These are phyloP conservation scores for Phlyctochytrium bullatum DNA, from an alignment of 192 early-diverging fungal genomes.

Conservation along the genomic window DNA sequence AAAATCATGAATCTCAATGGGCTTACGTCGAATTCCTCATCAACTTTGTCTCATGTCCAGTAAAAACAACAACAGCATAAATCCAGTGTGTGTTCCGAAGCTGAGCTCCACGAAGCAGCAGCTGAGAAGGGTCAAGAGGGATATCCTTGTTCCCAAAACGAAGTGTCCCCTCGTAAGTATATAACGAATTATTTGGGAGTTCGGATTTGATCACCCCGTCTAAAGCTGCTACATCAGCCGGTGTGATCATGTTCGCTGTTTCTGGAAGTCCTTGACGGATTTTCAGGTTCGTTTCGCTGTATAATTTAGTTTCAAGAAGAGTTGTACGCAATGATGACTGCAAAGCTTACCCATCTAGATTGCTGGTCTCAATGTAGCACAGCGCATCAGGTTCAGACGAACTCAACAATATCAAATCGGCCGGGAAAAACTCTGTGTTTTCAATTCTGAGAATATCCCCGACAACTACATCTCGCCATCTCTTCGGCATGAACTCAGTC, in stretches of 20 bases:
- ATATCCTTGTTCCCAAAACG: slow-evolving; percentile 57
- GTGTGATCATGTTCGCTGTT: slow-evolving; percentile 71
- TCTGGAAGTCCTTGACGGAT: slow-evolving; percentile 92
- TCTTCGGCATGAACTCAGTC: slow-evolving; percentile 66
- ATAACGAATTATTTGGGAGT: slow-evolving; percentile 92
- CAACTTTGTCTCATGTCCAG: slow-evolving; percentile 97
- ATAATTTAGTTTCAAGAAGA: not conserved
- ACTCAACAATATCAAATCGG: slow-evolving; percentile 88
- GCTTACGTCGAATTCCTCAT: slow-evolving; percentile 84
- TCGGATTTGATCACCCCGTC: slow-evolving; percentile 76
- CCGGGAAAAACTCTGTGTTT: slow-evolving; percentile 85
- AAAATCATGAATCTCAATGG: not conserved
- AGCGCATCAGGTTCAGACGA: slow-evolving; percentile 93
- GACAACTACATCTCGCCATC: slow-evolving; percentile 81
- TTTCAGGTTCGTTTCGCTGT: slow-evolving; percentile 95
- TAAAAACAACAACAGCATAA: slow-evolving; percentile 96
- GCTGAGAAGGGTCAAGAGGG: slow-evolving; percentile 83
- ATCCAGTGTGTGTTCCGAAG: slow-evolving; percentile 93
- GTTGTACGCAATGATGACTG: not conserved
- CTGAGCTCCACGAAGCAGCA: slow-evolving; percentile 82
- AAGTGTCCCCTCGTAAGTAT: slow-evolving; percentile 87
- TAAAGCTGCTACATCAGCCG: slow-evolving; percentile 57
- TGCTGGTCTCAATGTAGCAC: slow-evolving; percentile 97
- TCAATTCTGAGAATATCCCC: slow-evolving; percentile 92
- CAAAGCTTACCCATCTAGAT: slow-evolving; percentile 83